These are phyloP conservation scores for Cyberlindnera mycetangii DNA, from an alignment of 805 yeast genomes.

Conservation along the genomic window DNA sequence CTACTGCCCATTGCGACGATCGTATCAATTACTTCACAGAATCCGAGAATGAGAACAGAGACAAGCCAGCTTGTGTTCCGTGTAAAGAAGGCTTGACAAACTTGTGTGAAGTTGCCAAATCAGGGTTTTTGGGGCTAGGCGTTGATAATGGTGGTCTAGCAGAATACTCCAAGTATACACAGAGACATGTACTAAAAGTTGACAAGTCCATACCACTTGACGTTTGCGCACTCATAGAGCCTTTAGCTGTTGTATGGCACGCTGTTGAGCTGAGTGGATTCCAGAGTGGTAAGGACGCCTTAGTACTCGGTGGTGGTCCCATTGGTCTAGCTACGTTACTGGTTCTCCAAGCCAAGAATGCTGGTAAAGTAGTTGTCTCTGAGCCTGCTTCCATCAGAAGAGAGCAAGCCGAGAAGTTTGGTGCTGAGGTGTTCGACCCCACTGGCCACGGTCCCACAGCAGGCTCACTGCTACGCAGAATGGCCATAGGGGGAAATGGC, in stretches of 20 bases:
- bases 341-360: slow-evolving; percentile 48
- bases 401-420: slow-evolving; percentile 49
- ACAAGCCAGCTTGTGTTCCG: slow-evolving; percentile 37
- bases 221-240: slow-evolving; percentile 58
- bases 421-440: slow-evolving; percentile 46
- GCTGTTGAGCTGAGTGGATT: slow-evolving; percentile 46
- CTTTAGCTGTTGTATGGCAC: slow-evolving; percentile 58
- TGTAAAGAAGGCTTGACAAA: slow-evolving; percentile 44
- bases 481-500: slow-evolving; percentile 42
- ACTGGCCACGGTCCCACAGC: slow-evolving; percentile 31
- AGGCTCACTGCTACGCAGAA: slow-evolving; percentile 30
- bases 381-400: slow-evolving; percentile 64
- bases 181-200: slow-evolving; percentile 38
- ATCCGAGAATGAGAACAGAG: slow-evolving; percentile 18
- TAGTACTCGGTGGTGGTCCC: slow-evolving; percentile 61
- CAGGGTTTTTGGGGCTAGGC: slow-evolving; percentile 48
- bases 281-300: slow-evolving; percentile 42
- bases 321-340: slow-evolving; percentile 57
- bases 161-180: slow-evolving; percentile 40
- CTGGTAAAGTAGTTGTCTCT: slow-evolving; percentile 48
- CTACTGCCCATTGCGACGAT: slow-evolving; percentile 43
- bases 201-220: slow-evolving; percentile 43
- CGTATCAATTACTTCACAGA: slow-evolving; percentile 30
- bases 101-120: slow-evolving; percentile 40
- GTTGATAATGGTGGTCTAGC: slow-evolving; percentile 47